Evolutionary conservation across 2,329 filamentous ascomycete genomes (phyloP).

Genomic region (Xylariaceae sp.): DNA sequence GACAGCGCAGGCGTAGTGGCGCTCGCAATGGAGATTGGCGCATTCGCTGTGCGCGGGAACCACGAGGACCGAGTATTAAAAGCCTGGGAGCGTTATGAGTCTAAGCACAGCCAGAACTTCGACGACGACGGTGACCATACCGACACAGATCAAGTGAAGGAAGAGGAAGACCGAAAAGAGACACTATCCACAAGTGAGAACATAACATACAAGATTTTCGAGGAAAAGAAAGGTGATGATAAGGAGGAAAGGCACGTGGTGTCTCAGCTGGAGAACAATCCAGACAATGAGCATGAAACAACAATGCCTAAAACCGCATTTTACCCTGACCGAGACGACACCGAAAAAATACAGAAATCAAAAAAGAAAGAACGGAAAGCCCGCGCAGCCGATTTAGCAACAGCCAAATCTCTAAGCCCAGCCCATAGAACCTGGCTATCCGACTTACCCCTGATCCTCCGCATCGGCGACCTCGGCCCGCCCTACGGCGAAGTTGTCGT

Average conservation of each 20-base stretch:
- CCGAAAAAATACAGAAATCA: conserved; percentile 21
- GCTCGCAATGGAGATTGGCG: conserved; percentile 64
- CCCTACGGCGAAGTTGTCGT: conserved; percentile 57
- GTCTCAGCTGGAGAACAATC: background rate
- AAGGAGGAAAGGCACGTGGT: background rate
- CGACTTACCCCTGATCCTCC: conserved; percentile 70
- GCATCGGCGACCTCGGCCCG: conserved; percentile 55
- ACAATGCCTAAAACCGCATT: background rate
- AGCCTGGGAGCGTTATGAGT: conserved; percentile 41
- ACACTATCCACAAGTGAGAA: background rate
- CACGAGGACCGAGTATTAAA: conserved; percentile 85
- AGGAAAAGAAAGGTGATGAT: background rate
- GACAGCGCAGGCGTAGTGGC: conserved; percentile 74
- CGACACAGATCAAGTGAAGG: background rate
- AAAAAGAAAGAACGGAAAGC: conserved; percentile 30
- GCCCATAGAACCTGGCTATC: conserved; percentile 65
- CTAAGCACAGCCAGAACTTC: background rate
- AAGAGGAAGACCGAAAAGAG: conserved; percentile 13
- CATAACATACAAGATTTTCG: conserved; percentile 2
- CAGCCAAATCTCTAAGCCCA: conserved; percentile 46
- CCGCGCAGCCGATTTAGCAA: conserved; percentile 44
- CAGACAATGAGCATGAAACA: background rate
- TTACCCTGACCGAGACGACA: conserved; percentile 17
- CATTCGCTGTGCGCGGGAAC: conserved; percentile 83
- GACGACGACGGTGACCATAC: background rate